Evolutionary conservation across 129 eudicot genomes (phyloP).

Genomic region (Smallanthus sonchifolius): DNA sequence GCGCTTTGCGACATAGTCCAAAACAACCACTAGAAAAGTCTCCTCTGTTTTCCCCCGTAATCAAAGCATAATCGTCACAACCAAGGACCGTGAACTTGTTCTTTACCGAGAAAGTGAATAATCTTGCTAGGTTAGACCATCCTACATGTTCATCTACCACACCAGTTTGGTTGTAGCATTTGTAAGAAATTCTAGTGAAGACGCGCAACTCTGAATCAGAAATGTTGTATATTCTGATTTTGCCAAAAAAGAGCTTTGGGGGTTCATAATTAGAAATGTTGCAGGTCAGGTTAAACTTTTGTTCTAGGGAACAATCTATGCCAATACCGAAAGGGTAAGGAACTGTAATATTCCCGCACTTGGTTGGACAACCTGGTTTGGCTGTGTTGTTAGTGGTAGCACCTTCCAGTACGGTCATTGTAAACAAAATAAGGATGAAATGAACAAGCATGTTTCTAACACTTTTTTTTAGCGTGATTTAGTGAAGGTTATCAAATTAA

Average conservation of each 20-base stretch:
- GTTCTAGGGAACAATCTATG: not conserved
- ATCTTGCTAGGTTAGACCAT: not conserved
- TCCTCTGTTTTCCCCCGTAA: not conserved
- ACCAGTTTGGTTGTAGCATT: not conserved
- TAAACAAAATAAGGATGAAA: not conserved
- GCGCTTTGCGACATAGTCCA: not conserved
- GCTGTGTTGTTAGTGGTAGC: not conserved
- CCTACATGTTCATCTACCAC: not conserved
- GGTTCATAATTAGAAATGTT: not conserved
- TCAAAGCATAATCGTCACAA: not conserved
- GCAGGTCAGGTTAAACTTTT: not conserved
- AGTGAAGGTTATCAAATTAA: not conserved
- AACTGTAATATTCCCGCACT: not conserved
- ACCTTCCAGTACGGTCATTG: not conserved
- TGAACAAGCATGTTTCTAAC: not conserved
- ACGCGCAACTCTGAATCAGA: not conserved
- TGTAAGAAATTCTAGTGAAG: not conserved
- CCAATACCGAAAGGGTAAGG: not conserved
- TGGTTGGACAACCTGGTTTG: not conserved
- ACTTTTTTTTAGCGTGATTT: not conserved
- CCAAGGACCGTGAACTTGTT: not conserved
- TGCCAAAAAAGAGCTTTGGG: not conserved
- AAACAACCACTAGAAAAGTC: not conserved
- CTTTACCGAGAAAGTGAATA: not conserved
- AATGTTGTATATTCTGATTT: not conserved